Evolutionary conservation across 2,329 filamentous ascomycete species (phyloP), one percentile per base, ranked within the genome.

Genomic region (Arthrobotrys pseudoclavata): DNA sequence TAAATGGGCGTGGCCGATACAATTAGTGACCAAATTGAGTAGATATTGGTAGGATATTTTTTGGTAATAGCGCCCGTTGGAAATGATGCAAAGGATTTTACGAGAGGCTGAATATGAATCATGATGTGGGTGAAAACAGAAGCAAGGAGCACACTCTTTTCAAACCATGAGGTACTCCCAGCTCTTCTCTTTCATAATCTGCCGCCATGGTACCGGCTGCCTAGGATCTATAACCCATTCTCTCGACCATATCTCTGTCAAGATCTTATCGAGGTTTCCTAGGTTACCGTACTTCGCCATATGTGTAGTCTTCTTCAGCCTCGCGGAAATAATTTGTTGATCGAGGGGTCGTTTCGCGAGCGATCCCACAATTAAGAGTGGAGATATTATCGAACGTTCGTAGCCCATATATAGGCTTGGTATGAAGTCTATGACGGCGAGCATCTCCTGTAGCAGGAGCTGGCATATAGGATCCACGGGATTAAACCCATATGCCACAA

Each of bases 221-320:
- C 26, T 37, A 34, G 62, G 64, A 20, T 69, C 62, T 18, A 53
- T 20, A 5, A 52, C 57, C 75, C 69, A 79, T 37, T 52, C 22
- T 13, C 68, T 66, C 3, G 63, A 66, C 75, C 75, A 79, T 20
- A 79, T 70, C 40, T 79, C 75, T 3, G 50, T 60, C 34, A 79
- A 26, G 13, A 79, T 79, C n/a, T 79, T 79, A 42, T 79, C 75
- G 3, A 79, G 69, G 22, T 74, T 79, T 22, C 75, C 75, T 4
- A 79, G 34, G 29, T 79, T 79, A 1, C 75, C 75, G 24, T 79
- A 79, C 26, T 79, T 79, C 13, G 75, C 75, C 69, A 79, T 72
- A 20, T 74, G 75, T 10, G 75, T 55, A 20, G 60, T 74, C 29
- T 74, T 74, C 29, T 74, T 74, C 40, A 79, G 24, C 34, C 69